Percentiles rank a stretch among this genome's conserved stretches.
Evolutionary conservation across 148 eudicot species (phyloP).

Genomic region (Chenopodium quinoa): DNA sequence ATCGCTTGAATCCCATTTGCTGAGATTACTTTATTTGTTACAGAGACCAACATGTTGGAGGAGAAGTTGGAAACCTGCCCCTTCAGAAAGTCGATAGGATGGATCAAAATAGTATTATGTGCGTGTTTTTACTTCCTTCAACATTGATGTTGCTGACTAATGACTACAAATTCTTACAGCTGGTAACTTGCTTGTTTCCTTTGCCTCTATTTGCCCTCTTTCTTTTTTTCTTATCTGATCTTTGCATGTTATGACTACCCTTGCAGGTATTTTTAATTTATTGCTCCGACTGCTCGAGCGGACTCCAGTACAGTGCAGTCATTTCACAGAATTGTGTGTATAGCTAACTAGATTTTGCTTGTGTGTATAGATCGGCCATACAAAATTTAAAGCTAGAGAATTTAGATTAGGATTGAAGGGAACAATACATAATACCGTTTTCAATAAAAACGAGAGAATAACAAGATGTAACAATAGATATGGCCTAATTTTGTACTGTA

Average conservation of each 20-base stretch:
- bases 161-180: constrained; percentile 15
- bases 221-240: not conserved
- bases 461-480: constrained; percentile 9
- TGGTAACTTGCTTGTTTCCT: constrained; percentile 6
- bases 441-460: constrained; percentile 16
- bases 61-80: constrained; percentile 9
- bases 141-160: constrained; percentile 13
- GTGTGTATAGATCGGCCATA: constrained; percentile 28
- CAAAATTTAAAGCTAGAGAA: not conserved
- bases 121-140: constrained; percentile 14
- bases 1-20: not conserved
- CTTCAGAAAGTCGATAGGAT: constrained; percentile 11
- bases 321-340: constrained; percentile 18
- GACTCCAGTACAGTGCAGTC: constrained; percentile 12
- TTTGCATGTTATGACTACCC: not conserved
- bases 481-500: constrained; percentile 22
- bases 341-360: constrained; percentile 35
- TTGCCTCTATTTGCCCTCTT: not conserved
- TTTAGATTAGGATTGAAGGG: constrained; percentile 17
- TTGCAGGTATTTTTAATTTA: constrained; percentile 15
- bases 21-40: constrained; percentile 11
- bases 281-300: constrained; percentile 16
- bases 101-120: not conserved
- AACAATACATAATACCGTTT: constrained; percentile 24
- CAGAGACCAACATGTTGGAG: constrained; percentile 27